These are phyloP conservation scores for Hondaea fermentalgiana DNA, from an alignment of 108 stramenopile genomes.

Conservation along the genomic window DNA sequence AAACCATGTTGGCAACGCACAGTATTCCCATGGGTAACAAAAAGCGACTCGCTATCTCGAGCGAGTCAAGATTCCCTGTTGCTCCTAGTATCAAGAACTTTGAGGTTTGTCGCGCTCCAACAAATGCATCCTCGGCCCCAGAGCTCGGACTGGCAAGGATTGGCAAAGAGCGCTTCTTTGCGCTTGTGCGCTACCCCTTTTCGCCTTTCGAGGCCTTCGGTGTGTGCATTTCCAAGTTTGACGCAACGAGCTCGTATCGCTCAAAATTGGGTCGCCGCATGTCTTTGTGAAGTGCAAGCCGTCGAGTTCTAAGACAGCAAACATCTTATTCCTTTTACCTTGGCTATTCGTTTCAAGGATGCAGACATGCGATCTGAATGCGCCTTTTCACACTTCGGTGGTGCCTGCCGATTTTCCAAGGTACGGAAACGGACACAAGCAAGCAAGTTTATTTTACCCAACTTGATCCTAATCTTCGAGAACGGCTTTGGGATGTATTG, in stretches of 20 bases:
- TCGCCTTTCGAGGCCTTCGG: constrained; percentile 1
- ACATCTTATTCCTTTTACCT: too few species aligned
- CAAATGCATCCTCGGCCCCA: background rate
- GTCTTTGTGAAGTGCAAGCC: background rate
- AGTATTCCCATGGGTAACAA: background rate
- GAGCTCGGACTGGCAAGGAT: background rate
- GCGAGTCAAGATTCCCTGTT: background rate
- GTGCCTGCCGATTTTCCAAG: too few species aligned
- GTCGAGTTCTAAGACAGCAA: too few species aligned
- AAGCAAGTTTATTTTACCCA: too few species aligned
- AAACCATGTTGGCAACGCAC: background rate
- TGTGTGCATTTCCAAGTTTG: background rate
- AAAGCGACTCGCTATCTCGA: background rate
- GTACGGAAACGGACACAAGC: too few species aligned
- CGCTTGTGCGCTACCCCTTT: background rate
- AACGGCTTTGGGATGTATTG: too few species aligned
- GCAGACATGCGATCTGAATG: too few species aligned
- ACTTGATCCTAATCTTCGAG: too few species aligned
- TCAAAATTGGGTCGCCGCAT: background rate
- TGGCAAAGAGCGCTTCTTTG: constrained; percentile 14
- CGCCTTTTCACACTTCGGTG: too few species aligned
- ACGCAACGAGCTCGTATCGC: background rate
- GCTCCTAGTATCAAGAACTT: constrained; percentile 2
- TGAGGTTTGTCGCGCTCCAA: background rate
- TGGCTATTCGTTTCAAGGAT: too few species aligned